Evolutionary conservation across 495 filamentous ascomycete genomes (phyloP).

Genomic region (Penicillium herquei): DNA sequence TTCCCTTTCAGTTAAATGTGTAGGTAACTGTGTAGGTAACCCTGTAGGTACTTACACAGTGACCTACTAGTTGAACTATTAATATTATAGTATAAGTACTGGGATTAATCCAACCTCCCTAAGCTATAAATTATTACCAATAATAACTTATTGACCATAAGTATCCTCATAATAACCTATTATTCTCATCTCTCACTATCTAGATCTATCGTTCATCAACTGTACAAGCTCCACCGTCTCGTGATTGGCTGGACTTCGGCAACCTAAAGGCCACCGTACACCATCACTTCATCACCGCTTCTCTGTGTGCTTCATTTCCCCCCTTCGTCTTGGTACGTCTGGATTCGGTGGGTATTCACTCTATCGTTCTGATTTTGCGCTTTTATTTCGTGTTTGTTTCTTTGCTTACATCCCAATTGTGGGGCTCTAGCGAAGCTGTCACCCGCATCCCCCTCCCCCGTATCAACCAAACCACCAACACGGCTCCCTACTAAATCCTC

Average conservation of each 20-base stretch:
- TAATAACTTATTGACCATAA: too few relatives aligned
- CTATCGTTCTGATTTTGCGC: not conserved
- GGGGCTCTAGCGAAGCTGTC: conserved; percentile 32
- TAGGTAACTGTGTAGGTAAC: too few relatives aligned
- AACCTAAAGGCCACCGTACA: conserved; percentile 44
- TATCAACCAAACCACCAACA: conserved; percentile 14
- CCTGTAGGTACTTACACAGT: too few relatives aligned
- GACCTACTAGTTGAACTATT: too few relatives aligned
- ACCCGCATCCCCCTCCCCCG: conserved; percentile 19
- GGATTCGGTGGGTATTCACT: not conserved
- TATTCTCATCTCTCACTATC: too few relatives aligned
- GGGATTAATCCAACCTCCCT: too few relatives aligned
- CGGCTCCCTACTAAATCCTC: conserved; percentile 9
- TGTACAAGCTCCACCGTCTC: conserved; percentile 7
- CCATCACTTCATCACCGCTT: conserved; percentile 30
- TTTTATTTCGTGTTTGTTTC: not conserved
- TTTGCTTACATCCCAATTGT: conserved; percentile 24
- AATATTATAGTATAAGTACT: too few relatives aligned
- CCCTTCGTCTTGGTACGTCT: conserved; percentile 13
- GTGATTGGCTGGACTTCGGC: conserved; percentile 39
- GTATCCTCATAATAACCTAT: too few relatives aligned
- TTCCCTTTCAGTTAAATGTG: too few relatives aligned
- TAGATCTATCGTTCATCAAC: not conserved
- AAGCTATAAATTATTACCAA: too few relatives aligned
- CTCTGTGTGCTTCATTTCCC: conserved; percentile 14